phyloP scores from a whole-genome alignment of 345 rosid species.

The Reutealis trisperma region DNA sequence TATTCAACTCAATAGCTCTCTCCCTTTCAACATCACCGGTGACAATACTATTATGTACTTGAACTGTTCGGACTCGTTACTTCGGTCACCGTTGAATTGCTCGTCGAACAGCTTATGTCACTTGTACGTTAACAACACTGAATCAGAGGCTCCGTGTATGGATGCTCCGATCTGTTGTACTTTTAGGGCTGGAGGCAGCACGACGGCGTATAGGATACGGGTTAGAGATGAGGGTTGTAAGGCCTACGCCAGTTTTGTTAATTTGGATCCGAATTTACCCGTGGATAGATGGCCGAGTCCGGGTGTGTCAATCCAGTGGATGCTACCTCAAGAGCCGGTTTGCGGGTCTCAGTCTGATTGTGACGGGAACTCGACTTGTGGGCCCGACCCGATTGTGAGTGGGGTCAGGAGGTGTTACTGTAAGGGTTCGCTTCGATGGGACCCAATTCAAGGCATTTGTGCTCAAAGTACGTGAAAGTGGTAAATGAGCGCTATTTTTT shows the following conservation, averaged over 20 bases:
- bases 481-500: too few species aligned
- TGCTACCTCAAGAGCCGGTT: constrained; percentile 36
- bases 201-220: constrained; percentile 41
- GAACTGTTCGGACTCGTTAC: constrained; percentile 39
- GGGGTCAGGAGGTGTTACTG: constrained; percentile 45
- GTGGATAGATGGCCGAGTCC: constrained; percentile 44
- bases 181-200: constrained; percentile 30
- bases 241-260: constrained; percentile 51
- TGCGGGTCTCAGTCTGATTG: constrained; percentile 46
- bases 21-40: constrained; percentile 53
- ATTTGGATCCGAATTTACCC: constrained; percentile 32
- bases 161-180: constrained; percentile 41
- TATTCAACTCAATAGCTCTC: constrained; percentile 28
- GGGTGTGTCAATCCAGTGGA: constrained; percentile 51
- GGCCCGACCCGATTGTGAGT: constrained; percentile 12
- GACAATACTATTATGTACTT: constrained; percentile 45
- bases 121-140: constrained; percentile 26
- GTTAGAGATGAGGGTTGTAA: constrained; percentile 37
- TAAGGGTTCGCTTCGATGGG: constrained; percentile 30
- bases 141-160: constrained; percentile 11
- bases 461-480: constrained; percentile 16
- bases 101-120: constrained; percentile 42
- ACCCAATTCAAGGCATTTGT: constrained; percentile 38
- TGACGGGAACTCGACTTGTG: constrained; percentile 42
- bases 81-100: constrained; percentile 47